Base-by-base conservation (phyloP, 2,329 filamentous ascomycete genomes). In the Colletotrichum viniferum region DNA sequence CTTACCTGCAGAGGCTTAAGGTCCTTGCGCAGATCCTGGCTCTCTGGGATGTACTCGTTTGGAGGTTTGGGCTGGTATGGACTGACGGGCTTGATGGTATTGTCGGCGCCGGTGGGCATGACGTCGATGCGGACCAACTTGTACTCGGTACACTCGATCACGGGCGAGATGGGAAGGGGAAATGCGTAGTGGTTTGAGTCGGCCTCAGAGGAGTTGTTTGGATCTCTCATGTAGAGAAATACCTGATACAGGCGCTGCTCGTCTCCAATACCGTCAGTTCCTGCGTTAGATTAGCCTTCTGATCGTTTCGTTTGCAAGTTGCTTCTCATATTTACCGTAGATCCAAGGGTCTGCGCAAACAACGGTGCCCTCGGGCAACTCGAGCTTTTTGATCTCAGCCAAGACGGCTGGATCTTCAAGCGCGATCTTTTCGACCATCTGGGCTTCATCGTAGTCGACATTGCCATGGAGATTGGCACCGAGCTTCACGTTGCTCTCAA, bases 111-210 rank as follows among this genome's bases (percentile, higher is more conserved):
- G 4, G 92, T 94, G 2, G 94, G 93, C 5, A 95, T 83, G 72
- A 90, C 87, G 79, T 95, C 93, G 77, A 95, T 93, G 13, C 93
- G 90, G 61, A 94, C 88, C 48, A 95, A 88, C 79, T 92, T 90
- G 84, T 90, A 89, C 3, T 88, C 91, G 55, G 88, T 87, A 0
- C 89, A 89, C 80, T 92, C 91, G 56, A 95, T 86, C 24, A 94
- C 92, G 0, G 93, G 92, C 3, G 91, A 93, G 76, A 93, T 91
- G n/a, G 90, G 87, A 3, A 94, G 84, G 1, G 93, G 93, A 78
- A 93, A 89, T 1, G 93, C 91, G 79, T 94, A 94, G 81, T 94
- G 92, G 79, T 93, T 94, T 56, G 90, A 90, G 79, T 95, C 92
- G n/a, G 84, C 82, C 79, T 93, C 90, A 8, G 84, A 81, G 1